Percentiles rank a stretch among this genome's conserved stretches.
These are phyloP conservation scores for Mycena sanguinolenta DNA, from an alignment of 768 basidiomycete species.

Conservation along the genomic window DNA sequence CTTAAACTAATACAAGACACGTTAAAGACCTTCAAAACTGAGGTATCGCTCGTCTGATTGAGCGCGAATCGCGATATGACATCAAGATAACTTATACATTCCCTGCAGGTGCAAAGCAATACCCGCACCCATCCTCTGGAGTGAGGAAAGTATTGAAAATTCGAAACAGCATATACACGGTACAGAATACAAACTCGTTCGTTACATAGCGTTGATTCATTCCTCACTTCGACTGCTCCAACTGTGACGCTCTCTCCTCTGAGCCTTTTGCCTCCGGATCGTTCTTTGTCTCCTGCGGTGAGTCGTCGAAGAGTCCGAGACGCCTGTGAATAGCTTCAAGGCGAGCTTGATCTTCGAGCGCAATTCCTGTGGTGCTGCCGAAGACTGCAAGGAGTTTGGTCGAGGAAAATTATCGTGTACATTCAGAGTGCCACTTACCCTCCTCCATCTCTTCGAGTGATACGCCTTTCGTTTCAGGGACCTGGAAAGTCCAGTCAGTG, in stretches of 20 bases:
- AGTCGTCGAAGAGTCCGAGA: conserved; percentile 66
- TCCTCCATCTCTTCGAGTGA: conserved; percentile 85
- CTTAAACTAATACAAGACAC: too few relatives aligned
- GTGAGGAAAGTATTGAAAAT: background rate
- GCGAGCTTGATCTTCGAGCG: conserved; percentile 65
- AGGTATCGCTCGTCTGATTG: too few relatives aligned
- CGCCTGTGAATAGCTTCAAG: conserved; percentile 67
- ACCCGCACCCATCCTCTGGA: too few relatives aligned
- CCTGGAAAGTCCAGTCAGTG: conserved; percentile 45
- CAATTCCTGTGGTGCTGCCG: conserved; percentile 67
- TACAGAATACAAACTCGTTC: conserved; percentile 2
- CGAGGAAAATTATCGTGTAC: background rate
- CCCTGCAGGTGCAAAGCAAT: too few relatives aligned
- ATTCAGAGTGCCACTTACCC: background rate
- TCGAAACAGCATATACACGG: background rate
- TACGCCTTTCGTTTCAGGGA: conserved; percentile 80
- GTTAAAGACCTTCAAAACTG: too few relatives aligned
- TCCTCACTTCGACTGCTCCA: conserved; percentile 27
- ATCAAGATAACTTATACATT: too few relatives aligned
- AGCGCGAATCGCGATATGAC: too few relatives aligned
- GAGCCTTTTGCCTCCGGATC: conserved; percentile 26
- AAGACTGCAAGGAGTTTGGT: conserved; percentile 59
- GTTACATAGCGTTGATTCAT: background rate
- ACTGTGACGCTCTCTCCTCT: conserved; percentile 34
- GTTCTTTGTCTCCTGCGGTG: conserved; percentile 32